Percentiles rank a stretch among this genome's conserved stretches.
phyloP scores from a whole-genome alignment of 495 filamentous ascomycete genomes.

The Lineolata rhizophorae region DNA sequence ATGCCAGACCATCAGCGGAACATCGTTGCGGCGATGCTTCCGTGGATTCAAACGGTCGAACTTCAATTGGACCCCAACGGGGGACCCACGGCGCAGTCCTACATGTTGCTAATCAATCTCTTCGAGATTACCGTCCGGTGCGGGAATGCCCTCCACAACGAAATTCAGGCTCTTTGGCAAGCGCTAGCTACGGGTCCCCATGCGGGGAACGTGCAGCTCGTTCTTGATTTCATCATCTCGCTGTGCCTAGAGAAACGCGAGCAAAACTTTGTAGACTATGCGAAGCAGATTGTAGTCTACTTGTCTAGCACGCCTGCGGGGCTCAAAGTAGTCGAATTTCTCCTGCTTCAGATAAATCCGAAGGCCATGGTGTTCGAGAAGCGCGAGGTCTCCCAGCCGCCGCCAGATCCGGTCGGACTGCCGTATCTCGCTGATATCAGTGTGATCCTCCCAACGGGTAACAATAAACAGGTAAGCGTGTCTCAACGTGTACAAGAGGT shows the following conservation, averaged over 20 bases:
- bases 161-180: slow-evolving; percentile 95
- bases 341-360: slow-evolving; percentile 69
- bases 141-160: slow-evolving; percentile 71
- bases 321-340: slow-evolving; percentile 80
- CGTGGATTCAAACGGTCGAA: slow-evolving; percentile 90
- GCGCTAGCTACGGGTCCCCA: slow-evolving; percentile 84
- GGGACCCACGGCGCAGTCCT: slow-evolving; percentile 70
- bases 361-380: slow-evolving; percentile 80
- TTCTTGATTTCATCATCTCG: slow-evolving; percentile 86
- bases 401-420: slow-evolving; percentile 48
- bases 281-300: slow-evolving; percentile 94
- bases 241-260: slow-evolving; percentile 83
- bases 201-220: slow-evolving; percentile 83
- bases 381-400: slow-evolving; percentile 44
- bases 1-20: slow-evolving; percentile 66
- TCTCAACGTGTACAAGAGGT: background rate
- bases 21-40: slow-evolving; percentile 81
- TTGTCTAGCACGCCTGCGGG: slow-evolving; percentile 79
- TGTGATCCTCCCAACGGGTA: slow-evolving; percentile 48
- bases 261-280: slow-evolving; percentile 92
- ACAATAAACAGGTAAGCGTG: slow-evolving; percentile 52
- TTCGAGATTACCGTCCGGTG: slow-evolving; percentile 92
- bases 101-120: slow-evolving; percentile 87
- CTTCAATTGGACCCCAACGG: slow-evolving; percentile 87
- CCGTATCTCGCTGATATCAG: slow-evolving; percentile 80